These are phyloP conservation scores for Populus hybrid DNA, from an alignment of 441 rosid species.

Conservation along the genomic window DNA sequence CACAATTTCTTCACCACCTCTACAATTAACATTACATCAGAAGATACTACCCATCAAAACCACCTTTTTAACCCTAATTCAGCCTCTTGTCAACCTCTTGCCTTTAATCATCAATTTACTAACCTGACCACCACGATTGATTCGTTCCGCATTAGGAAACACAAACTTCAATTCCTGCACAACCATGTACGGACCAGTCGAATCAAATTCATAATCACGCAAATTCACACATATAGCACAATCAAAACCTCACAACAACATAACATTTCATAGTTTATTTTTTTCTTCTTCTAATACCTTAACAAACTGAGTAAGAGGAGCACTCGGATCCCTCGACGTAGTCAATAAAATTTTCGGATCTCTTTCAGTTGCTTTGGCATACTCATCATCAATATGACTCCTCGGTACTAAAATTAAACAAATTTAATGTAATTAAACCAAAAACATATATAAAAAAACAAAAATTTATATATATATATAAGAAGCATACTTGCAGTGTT, in stretches of 20 bases:
- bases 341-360: constrained; percentile 86
- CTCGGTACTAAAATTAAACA: constrained; percentile 45
- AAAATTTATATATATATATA: background rate
- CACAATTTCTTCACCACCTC: background rate
- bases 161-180: constrained; percentile 76
- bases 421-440: constrained; percentile 1
- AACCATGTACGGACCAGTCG: constrained; percentile 7
- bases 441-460: background rate
- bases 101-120: background rate
- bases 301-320: constrained; percentile 69
- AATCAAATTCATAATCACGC: background rate
- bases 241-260: background rate
- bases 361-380: constrained; percentile 63
- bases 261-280: background rate
- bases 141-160: constrained; percentile 73
- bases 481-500: constrained; percentile 44
- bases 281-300: constrained; percentile 40
- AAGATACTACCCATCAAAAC: background rate
- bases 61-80: background rate
- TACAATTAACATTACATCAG: background rate
- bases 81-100: background rate
- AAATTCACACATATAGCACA: background rate
- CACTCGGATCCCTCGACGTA: constrained; percentile 86
- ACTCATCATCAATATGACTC: constrained; percentile 87
- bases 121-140: constrained; percentile 94